Conservation (phyloP, 2,329 filamentous ascomycete genomes). For the Ploettnerulaceae sp. region DNA sequence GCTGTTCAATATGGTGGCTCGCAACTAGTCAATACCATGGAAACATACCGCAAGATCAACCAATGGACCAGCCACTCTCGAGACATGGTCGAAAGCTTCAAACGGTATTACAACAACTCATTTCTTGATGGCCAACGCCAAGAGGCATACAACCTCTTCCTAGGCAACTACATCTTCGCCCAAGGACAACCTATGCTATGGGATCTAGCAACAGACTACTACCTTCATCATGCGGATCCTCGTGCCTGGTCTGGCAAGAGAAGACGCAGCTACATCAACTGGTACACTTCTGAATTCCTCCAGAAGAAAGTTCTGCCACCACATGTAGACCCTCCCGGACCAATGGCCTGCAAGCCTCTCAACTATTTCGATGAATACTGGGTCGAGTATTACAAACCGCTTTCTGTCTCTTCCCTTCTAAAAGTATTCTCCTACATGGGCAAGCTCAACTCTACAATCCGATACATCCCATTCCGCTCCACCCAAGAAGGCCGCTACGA, state of each 20-base stretch:
- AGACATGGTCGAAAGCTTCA: conserved; percentile 99
- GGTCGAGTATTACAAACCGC: conserved; percentile 92
- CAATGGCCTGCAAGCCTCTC: conserved; percentile 25
- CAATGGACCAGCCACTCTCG: conserved; percentile 97
- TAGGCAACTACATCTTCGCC: conserved; percentile 89
- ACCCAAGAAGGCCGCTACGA: conserved; percentile 73
- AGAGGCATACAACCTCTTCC: conserved; percentile 94
- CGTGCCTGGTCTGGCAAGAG: conserved; percentile 61
- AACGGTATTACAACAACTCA: conserved; percentile 97
- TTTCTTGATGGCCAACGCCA: conserved; percentile 97
- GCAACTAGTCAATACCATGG: conserved; percentile 98
- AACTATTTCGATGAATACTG: conserved; percentile 85
- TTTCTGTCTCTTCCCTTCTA: conserved; percentile 79
- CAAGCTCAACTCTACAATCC: conserved; percentile 84
- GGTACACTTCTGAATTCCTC: conserved; percentile 76
- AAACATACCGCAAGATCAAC: conserved; percentile 97
- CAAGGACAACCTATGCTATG: conserved; percentile 92
- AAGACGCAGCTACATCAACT: conserved; percentile 74
- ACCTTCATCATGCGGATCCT: conserved; percentile 86
- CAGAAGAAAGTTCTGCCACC: conserved; percentile 45
- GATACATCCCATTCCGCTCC: conserved; percentile 72
- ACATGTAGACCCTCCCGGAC: conserved; percentile 19
- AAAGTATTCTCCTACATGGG: conserved; percentile 78
- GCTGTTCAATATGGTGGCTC: conserved; percentile 96
- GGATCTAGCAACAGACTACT: conserved; percentile 93